Evolutionary conservation across 495 filamentous ascomycete species (phyloP).

Genomic region (Penicillium lividum): DNA sequence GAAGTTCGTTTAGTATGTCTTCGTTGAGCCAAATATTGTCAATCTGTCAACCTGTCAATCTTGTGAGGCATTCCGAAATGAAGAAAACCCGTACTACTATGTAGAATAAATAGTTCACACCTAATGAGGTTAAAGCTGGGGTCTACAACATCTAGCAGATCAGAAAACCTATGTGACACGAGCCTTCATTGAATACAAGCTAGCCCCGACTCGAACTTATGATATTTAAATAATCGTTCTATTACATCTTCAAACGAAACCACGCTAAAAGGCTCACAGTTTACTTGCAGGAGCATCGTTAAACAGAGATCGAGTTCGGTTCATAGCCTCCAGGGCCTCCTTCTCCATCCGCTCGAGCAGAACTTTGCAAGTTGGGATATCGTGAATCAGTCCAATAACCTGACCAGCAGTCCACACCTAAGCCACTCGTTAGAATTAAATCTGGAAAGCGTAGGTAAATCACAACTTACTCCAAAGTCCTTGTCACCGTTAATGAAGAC

Average conservation of each 20-base stretch:
- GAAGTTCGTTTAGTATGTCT: too few species aligned
- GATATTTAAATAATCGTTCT: neutral
- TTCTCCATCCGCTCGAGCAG: constrained; percentile 61
- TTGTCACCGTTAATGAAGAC: constrained; percentile 92
- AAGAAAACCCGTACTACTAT: too few species aligned
- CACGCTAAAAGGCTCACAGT: constrained; percentile 25
- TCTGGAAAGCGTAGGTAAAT: neutral
- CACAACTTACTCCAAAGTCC: constrained; percentile 76
- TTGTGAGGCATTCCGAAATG: too few species aligned
- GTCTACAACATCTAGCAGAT: too few species aligned
- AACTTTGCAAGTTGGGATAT: constrained; percentile 64
- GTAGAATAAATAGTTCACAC: too few species aligned
- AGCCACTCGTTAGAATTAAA: constrained; percentile 12
- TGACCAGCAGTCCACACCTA: constrained; percentile 73
- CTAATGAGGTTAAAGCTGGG: too few species aligned
- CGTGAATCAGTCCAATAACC: constrained; percentile 69
- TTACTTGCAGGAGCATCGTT: constrained; percentile 39
- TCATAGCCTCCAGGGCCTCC: constrained; percentile 59
- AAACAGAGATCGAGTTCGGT: constrained; percentile 40
- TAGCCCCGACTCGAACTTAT: neutral
- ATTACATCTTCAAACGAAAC: neutral
- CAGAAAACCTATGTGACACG: neutral
- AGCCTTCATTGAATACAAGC: neutral
- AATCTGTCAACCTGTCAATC: too few species aligned
- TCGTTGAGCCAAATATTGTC: too few species aligned